These are phyloP conservation scores for Penicillium crystallinum DNA, from an alignment of 495 filamentous ascomycete species.

Conservation along the genomic window DNA sequence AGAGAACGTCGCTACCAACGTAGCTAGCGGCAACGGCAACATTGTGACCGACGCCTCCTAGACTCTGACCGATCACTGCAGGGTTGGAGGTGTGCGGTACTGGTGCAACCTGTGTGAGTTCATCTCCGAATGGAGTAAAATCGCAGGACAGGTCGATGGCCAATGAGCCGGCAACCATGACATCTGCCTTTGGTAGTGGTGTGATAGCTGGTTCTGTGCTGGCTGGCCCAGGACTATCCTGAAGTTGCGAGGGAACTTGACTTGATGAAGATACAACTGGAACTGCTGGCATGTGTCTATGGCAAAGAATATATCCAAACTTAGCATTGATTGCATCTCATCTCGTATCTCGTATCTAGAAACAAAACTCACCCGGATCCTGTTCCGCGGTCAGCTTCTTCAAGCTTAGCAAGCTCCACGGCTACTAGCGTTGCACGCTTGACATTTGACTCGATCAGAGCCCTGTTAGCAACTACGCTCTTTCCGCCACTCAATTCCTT, in stretches of 20 bases:
- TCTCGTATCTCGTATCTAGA: conserved; percentile 13
- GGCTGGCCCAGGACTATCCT: conserved; percentile 4
- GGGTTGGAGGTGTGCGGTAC: conserved; percentile 80
- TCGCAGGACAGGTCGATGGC: conserved; percentile 87
- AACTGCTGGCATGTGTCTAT: conserved; percentile 42
- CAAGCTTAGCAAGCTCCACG: conserved; percentile 64
- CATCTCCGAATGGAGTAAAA: conserved; percentile 46
- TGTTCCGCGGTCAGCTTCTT: conserved; percentile 28
- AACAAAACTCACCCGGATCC: conserved; percentile 38
- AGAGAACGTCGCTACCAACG: conserved; percentile 51
- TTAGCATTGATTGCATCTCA: conserved; percentile 26
- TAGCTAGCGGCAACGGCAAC: conserved; percentile 74
- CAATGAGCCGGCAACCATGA: conserved; percentile 86
- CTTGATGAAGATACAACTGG: conserved; percentile 21
- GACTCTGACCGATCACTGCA: conserved; percentile 66
- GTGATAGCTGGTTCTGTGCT: conserved; percentile 5
- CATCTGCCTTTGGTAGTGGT: conserved; percentile 40
- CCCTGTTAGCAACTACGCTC: conserved; percentile 70
- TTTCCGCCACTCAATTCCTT: conserved; percentile 69
- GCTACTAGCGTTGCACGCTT: conserved; percentile 73
- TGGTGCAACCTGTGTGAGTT: conserved; percentile 37
- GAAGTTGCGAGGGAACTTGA: conserved; percentile 21
- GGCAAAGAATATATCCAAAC: conserved; percentile 24
- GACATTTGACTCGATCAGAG: conserved; percentile 76
- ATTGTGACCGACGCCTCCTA: conserved; percentile 95